Evolutionary conservation across 306 rosid genomes (phyloP).

Genomic region (Prunus mongolica): DNA sequence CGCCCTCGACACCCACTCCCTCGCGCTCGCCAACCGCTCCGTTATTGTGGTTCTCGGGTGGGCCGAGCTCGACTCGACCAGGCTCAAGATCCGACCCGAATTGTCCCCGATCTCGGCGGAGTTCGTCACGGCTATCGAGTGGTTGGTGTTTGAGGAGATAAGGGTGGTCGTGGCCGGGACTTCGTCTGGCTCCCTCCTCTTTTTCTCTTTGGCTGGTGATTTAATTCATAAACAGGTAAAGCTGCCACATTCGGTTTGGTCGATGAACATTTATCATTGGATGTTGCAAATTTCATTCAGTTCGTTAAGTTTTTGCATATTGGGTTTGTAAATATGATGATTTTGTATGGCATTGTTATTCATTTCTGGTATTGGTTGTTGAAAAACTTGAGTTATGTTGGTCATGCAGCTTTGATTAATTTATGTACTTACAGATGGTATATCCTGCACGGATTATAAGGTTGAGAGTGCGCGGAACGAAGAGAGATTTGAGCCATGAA

Average conservation of each 20-base stretch:
- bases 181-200: conserved; percentile 64
- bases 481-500: conserved; percentile 74
- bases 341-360: neutral
- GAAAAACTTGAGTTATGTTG: too few relatives aligned
- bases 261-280: neutral
- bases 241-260: neutral
- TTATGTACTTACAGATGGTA: conserved; percentile 44
- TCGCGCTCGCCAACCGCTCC: conserved; percentile 71
- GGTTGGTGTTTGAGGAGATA: conserved; percentile 75
- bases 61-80: conserved; percentile 39
- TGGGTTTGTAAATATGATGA: neutral
- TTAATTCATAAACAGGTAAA: conserved; percentile 83
- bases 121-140: conserved; percentile 68
- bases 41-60: conserved; percentile 64
- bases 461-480: conserved; percentile 83
- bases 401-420: too few relatives aligned
- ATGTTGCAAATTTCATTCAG: neutral
- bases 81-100: conserved; percentile 66
- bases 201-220: conserved; percentile 63
- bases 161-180: conserved; percentile 80
- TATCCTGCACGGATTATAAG: conserved; percentile 70
- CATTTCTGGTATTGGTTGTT: neutral
- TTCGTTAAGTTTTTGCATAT: neutral
- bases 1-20: conserved; percentile 78
- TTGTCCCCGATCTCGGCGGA: conserved; percentile 72